Percentiles rank a stretch among this genome's conserved stretches.
Conservation (phyloP, 257 asterid species). For the Buddleja alternifolia region DNA sequence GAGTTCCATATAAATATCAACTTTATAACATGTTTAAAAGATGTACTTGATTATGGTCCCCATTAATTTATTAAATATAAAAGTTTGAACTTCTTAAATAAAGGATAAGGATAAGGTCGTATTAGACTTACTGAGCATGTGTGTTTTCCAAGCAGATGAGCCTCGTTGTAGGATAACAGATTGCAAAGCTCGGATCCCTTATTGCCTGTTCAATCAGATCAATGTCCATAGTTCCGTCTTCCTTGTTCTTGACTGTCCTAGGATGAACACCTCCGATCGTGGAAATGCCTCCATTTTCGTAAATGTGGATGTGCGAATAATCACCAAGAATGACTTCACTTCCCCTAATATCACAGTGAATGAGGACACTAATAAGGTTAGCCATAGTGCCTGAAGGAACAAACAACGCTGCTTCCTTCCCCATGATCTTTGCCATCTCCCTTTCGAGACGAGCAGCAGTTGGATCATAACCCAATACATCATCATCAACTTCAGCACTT, state of each 20-base stretch:
- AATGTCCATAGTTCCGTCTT: constrained; percentile 97
- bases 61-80: too few species aligned
- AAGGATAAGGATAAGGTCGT: too few species aligned
- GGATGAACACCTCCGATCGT: constrained; percentile 99
- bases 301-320: constrained; percentile 81
- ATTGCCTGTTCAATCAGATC: constrained; percentile 82
- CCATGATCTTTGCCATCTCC: constrained; percentile 77
- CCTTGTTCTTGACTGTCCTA: constrained; percentile 80
- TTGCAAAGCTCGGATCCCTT: constrained; percentile 76
- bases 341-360: constrained; percentile 89
- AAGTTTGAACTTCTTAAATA: too few species aligned
- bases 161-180: constrained; percentile 88
- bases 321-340: constrained; percentile 97
- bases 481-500: constrained; percentile 96
- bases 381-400: constrained; percentile 99
- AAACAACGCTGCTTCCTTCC: constrained; percentile 86
- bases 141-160: constrained; percentile 98
- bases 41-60: too few species aligned
- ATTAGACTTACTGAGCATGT: constrained; percentile 80
- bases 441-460: constrained; percentile 81
- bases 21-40: too few species aligned
- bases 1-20: too few species aligned
- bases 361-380: constrained; percentile 85
- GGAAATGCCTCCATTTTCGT: constrained; percentile 98
- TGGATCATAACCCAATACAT: constrained; percentile 87